Conservation (phyloP, 148 eudicot species). For the Vaccinium corymbosum region DNA sequence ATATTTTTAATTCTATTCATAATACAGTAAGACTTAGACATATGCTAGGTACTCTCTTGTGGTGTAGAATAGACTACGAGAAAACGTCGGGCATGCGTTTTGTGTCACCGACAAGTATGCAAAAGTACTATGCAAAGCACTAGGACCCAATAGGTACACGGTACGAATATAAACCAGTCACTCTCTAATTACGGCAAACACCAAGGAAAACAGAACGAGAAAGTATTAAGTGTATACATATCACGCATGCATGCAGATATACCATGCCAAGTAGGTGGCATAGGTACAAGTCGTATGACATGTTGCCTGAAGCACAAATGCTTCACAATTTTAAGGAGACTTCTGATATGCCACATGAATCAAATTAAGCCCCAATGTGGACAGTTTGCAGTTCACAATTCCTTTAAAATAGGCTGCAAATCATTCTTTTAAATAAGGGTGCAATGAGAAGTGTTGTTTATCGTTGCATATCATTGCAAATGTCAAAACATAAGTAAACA, state of each 20-base stretch:
- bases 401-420: not conserved
- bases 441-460: not conserved
- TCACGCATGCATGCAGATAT: not conserved
- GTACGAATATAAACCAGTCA: not conserved
- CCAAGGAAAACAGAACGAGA: not conserved
- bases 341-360: not conserved
- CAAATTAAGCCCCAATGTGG: not conserved
- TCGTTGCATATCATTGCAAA: not conserved
- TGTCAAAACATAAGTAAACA: slow-evolving; percentile 9
- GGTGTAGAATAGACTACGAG: not conserved
- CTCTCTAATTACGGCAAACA: not conserved
- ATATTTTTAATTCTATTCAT: not conserved
- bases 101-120: not conserved
- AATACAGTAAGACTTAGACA: not conserved
- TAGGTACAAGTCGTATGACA: not conserved
- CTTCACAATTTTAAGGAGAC: not conserved
- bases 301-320: not conserved
- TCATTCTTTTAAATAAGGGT: not conserved
- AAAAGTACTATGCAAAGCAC: not conserved
- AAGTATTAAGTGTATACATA: not conserved
- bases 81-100: not conserved
- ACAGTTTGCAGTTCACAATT: not conserved
- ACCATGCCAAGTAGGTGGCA: not conserved
- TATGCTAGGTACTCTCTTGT: not conserved
- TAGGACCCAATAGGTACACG: not conserved